These are phyloP conservation scores for Lipomyces yamadae DNA, from an alignment of 805 yeast species.

Conservation along the genomic window DNA sequence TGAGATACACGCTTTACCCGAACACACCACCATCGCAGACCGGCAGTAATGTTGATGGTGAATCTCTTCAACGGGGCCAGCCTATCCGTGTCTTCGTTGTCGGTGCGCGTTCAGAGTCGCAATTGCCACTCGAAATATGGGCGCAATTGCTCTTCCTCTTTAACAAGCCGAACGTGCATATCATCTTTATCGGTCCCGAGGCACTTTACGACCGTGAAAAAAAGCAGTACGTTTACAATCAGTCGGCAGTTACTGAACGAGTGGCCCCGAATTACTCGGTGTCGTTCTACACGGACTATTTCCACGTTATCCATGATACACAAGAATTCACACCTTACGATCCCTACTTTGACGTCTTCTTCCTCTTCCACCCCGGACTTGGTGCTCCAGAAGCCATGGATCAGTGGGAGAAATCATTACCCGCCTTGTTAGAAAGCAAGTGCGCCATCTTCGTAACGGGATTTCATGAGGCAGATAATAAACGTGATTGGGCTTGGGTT, in stretches of 20 bases:
- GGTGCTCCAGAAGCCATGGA: slow-evolving; percentile 78
- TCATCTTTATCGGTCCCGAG: slow-evolving; percentile 95
- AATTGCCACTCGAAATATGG: slow-evolving; percentile 95
- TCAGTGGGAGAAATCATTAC: slow-evolving; percentile 82
- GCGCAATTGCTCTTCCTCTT: slow-evolving; percentile 84
- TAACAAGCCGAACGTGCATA: slow-evolving; percentile 80
- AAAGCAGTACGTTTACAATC: slow-evolving; percentile 56
- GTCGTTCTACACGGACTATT: slow-evolving; percentile 85
- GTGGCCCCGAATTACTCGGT: slow-evolving; percentile 61
- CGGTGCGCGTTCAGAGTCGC: slow-evolving; percentile 92
- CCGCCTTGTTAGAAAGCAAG: slow-evolving; percentile 87
- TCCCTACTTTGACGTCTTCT: slow-evolving; percentile 91
- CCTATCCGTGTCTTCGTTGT: slow-evolving; percentile 87
- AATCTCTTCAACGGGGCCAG: slow-evolving; percentile 72
- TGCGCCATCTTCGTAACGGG: slow-evolving; percentile 93
- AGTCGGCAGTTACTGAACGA: slow-evolving; percentile 67
- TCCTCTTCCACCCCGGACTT: slow-evolving; percentile 94
- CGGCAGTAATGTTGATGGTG: slow-evolving; percentile 28
- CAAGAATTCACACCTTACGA: slow-evolving; percentile 98
- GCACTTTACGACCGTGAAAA: slow-evolving; percentile 74
- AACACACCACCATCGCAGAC: slow-evolving; percentile 40
- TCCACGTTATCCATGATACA: slow-evolving; percentile 86
- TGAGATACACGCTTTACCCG: slow-evolving; percentile 88
- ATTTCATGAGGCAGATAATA: slow-evolving; percentile 74
- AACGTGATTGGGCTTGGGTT: slow-evolving; percentile 75